phyloP scores from a whole-genome alignment of 176 grass and related monocot species.

The Musa beccarii region DNA sequence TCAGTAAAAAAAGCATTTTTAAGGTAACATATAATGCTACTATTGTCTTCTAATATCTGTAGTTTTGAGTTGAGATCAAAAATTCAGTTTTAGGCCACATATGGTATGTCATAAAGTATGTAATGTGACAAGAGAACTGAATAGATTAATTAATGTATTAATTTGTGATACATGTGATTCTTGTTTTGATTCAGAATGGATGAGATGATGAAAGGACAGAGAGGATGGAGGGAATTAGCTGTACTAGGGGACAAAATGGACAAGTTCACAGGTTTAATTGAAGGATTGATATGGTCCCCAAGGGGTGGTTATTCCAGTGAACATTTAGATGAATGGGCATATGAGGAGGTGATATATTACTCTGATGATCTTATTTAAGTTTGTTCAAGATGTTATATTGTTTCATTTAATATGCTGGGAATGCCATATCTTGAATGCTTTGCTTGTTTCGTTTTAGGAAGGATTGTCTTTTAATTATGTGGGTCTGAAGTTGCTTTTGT shows the following conservation, averaged over 20 bases:
- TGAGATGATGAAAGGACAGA: slow-evolving; percentile 97
- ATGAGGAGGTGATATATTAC: slow-evolving; percentile 61
- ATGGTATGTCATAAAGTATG: too few species aligned
- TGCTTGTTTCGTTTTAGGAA: not conserved
- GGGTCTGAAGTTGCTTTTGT: too few species aligned
- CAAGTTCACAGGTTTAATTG: slow-evolving; percentile 75
- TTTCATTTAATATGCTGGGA: not conserved
- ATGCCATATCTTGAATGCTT: not conserved
- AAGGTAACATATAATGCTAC: slow-evolving; percentile 34
- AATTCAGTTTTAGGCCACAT: not conserved
- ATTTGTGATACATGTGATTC: slow-evolving; percentile 1
- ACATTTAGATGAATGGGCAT: slow-evolving; percentile 58
- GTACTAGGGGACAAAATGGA: slow-evolving; percentile 85
- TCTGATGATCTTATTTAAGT: not conserved
- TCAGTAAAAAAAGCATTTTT: slow-evolving; percentile 68
- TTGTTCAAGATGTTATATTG: not conserved
- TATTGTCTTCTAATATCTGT: not conserved
- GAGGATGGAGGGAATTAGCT: slow-evolving; percentile 90
- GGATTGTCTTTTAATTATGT: too few species aligned
- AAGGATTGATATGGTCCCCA: slow-evolving; percentile 89
- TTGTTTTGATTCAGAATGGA: slow-evolving; percentile 68
- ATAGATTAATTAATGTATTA: too few species aligned
- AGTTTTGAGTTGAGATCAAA: not conserved
- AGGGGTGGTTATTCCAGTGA: slow-evolving; percentile 50
- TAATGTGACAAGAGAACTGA: too few species aligned